These are phyloP conservation scores for Colletotrichum plurivorum DNA, from an alignment of 2,329 filamentous ascomycete species.

Conservation along the genomic window DNA sequence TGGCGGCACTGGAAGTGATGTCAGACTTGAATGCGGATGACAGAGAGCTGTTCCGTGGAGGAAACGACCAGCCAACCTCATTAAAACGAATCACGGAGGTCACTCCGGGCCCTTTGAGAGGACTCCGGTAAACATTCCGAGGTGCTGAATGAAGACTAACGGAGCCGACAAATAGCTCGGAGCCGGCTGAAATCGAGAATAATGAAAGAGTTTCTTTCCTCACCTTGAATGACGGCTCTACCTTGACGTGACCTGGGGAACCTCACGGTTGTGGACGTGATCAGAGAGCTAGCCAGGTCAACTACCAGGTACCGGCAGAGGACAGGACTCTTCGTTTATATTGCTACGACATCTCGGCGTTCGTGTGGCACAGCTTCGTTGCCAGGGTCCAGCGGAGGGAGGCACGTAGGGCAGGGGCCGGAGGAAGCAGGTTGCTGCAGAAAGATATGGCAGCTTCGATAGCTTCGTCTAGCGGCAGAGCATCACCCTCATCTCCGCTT, in stretches of 20 bases:
- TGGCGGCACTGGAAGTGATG: constrained; percentile 2
- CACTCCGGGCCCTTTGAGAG: no score
- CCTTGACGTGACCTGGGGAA: constrained; percentile 4
- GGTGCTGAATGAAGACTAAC: neutral
- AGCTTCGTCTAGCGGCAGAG: constrained; percentile 27
- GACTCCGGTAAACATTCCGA: no score
- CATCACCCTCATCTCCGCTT: constrained; percentile 31
- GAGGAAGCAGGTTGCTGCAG: constrained; percentile 27
- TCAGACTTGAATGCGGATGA: neutral
- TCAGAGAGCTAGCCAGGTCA: constrained; percentile 7
- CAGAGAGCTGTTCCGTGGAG: neutral
- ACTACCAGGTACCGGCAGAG: neutral
- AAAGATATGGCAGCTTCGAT: constrained; percentile 23
- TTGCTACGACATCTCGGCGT: neutral
- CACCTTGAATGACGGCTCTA: constrained; percentile 16
- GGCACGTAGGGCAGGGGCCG: neutral
- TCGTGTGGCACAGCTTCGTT: neutral
- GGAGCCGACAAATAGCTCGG: neutral
- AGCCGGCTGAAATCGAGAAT: no score
- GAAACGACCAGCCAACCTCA: neutral
- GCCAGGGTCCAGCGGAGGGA: constrained; percentile 9
- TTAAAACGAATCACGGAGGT: neutral
- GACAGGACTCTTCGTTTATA: constrained; percentile 34
- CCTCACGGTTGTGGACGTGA: constrained; percentile 18
- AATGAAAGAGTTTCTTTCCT: constrained; percentile 17